Evolutionary conservation across 2,329 filamentous ascomycete genomes (phyloP).

Genomic region (Fusarium oligoseptatum): DNA sequence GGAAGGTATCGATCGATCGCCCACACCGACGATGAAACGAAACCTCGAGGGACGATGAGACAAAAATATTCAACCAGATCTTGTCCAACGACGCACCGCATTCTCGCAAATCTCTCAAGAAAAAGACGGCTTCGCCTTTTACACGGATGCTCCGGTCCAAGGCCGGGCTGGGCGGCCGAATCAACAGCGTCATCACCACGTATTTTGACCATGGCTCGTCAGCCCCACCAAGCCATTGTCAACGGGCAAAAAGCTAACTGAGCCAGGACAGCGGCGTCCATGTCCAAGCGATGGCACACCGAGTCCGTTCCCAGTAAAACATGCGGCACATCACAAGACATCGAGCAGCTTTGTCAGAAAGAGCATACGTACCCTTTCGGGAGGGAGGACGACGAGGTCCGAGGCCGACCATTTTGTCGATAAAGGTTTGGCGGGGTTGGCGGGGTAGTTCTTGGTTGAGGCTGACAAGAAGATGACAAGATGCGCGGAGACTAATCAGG

Average conservation of each 20-base stretch:
- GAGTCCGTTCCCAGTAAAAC: not conserved
- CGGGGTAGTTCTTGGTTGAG: conserved; percentile 50
- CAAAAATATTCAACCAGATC: not conserved
- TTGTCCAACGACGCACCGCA: not conserved
- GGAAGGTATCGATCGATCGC: conserved; percentile 1
- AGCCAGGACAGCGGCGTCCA: conserved; percentile 3
- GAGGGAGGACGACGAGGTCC: conserved; percentile 65
- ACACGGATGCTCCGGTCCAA: conserved; percentile 3
- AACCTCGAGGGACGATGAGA: not conserved
- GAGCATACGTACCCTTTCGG: conserved; percentile 74
- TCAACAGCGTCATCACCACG: conserved; percentile 36
- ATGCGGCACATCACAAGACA: conserved; percentile 1
- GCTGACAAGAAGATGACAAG: conserved; percentile 18
- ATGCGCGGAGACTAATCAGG: conserved; percentile 4
- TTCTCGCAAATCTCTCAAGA: not conserved
- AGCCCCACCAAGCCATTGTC: conserved; percentile 29
- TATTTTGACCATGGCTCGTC: conserved; percentile 19
- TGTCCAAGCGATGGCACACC: not conserved
- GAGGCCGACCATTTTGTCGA: conserved; percentile 63
- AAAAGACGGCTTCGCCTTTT: conserved; percentile 31
- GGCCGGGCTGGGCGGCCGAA: conserved; percentile 9
- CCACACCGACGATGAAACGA: not conserved
- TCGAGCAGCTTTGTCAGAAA: not conserved
- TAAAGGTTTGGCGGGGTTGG: conserved; percentile 52
- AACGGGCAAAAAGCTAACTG: conserved; percentile 19